A percentile compares a stretch with the other conserved stretches of the same genome.
Conservation (phyloP, 495 filamentous ascomycete species). For the Amorphotheca resinae region DNA sequence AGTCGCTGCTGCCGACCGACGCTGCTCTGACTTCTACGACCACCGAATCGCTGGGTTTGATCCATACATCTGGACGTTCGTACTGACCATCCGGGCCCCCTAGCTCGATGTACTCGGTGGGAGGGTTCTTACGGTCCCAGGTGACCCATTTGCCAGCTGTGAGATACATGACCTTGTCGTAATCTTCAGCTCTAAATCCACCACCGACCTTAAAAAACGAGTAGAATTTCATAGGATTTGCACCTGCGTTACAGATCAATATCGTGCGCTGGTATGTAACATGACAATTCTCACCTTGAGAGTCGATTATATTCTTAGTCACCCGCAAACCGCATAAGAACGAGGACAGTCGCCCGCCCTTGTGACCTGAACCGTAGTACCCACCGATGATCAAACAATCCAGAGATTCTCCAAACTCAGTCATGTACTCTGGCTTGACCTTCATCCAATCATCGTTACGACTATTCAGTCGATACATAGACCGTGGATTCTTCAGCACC, state of each 20-base stretch:
- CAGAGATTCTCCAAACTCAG: conserved; percentile 85
- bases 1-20: conserved; percentile 55
- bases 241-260: conserved; percentile 18
- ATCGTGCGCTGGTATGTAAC: neutral
- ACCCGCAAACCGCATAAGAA: conserved; percentile 81
- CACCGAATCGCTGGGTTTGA: conserved; percentile 74
- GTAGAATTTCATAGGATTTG: conserved; percentile 61
- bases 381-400: conserved; percentile 85
- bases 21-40: conserved; percentile 89
- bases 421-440: conserved; percentile 98
- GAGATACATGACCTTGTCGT: conserved; percentile 63
- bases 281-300: conserved; percentile 21
- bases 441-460: conserved; percentile 98
- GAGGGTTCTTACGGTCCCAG: conserved; percentile 73
- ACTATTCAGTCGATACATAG: conserved; percentile 74
- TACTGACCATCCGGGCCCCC: conserved; percentile 51
- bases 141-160: conserved; percentile 86
- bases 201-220: conserved; percentile 96
- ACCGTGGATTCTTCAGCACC: conserved; percentile 87
- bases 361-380: conserved; percentile 78
- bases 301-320: conserved; percentile 48
- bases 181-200: conserved; percentile 78
- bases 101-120: conserved; percentile 67
- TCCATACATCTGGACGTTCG: conserved; percentile 88
- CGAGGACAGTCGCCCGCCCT: conserved; percentile 71